Base-by-base conservation (phyloP, 768 basidiomycete species). In the Pleurotus salmoneostramineus region DNA sequence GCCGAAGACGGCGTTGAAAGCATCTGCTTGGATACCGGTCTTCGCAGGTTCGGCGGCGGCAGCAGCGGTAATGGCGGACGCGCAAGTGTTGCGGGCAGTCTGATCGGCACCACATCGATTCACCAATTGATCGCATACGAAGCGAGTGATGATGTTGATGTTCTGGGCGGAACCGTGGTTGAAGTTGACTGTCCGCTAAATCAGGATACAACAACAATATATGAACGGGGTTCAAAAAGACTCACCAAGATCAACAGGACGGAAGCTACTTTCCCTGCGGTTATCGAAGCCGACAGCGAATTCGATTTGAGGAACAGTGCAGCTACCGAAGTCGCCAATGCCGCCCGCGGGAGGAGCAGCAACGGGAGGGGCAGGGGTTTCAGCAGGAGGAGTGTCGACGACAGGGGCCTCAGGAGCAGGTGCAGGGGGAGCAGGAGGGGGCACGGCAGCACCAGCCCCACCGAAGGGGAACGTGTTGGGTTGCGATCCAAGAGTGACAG, bases 121-220 rank as follows among this genome's bases (percentile, higher is more conserved):
- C 32, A 70, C 73, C 58, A 87, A 70, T 4, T 71, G 73, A 67
- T 84, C 81, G 62, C 85, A 87, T 40, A 85, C 81, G 69, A 79
- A 77, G 60, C 79, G 75, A n/a, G 82, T 77, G 72, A 86, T 85
- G 67, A 86, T 83, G 62, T 71, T 73, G 63, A 83, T 81, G 66
- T 78, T 78, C 63, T 84, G 77, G 21, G 83, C 85, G 10, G 84
- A 84, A 45, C 82, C 82, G 62, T 85, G 83, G 69, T 74, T 76
- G 73, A 71, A 83, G 0, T 77, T 78, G 7, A 66, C 78, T 78
- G 54, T 7, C 8, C 43, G 35, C 40, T 21, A 48, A 15, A 50
- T 40, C 21, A 45, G 15, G 8, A 10, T n/a, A 27, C 27, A 21
- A 12, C 27, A 21, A 12, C 31, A 15, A 36, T 15, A 17, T 27